phyloP scores from a whole-genome alignment of 1,284 basidiomycete genomes.

The Rugosomyces carneus region DNA sequence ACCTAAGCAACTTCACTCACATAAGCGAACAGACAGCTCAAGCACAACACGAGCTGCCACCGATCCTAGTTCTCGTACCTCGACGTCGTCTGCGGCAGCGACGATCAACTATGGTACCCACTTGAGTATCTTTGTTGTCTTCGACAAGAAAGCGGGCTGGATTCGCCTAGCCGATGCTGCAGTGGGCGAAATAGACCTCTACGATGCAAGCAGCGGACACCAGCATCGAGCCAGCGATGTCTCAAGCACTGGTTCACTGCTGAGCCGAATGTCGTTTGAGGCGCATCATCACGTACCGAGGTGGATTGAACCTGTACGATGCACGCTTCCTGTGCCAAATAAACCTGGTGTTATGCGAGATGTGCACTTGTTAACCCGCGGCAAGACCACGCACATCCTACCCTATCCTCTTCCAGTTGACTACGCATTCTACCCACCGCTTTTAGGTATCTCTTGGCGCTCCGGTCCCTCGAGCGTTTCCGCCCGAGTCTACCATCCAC shows the following conservation, averaged over 20 bases:
- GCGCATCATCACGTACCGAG: constrained; percentile 30
- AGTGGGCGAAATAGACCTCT: constrained; percentile 68
- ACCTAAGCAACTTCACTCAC: constrained; percentile 24
- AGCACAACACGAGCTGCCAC: constrained; percentile 23
- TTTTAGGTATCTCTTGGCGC: constrained; percentile 54
- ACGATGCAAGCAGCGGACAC: constrained; percentile 38
- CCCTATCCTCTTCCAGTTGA: constrained; percentile 60
- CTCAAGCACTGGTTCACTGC: constrained; percentile 22
- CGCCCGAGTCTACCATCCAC: constrained; percentile 41
- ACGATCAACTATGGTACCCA: constrained; percentile 55
- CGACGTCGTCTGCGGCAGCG: constrained; percentile 17
- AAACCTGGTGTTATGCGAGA: constrained; percentile 26
- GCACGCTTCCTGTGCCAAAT: constrained; percentile 41
- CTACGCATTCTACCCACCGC: constrained; percentile 40
- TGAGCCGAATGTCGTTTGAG: constrained; percentile 50
- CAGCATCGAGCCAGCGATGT: constrained; percentile 23
- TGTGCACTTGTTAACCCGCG: constrained; percentile 62
- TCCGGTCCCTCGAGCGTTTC: constrained; percentile 48
- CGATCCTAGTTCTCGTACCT: constrained; percentile 17
- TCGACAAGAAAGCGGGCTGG: constrained; percentile 77
- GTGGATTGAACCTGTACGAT: constrained; percentile 51
- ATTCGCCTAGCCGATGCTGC: constrained; percentile 74
- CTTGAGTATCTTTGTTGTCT: constrained; percentile 68
- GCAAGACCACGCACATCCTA: constrained; percentile 60
- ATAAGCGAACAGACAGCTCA: constrained; percentile 31